A percentile compares a stretch with the other conserved stretches of the same genome.
phyloP scores from a whole-genome alignment of 345 rosid genomes.

The Gossypium arboreum region DNA sequence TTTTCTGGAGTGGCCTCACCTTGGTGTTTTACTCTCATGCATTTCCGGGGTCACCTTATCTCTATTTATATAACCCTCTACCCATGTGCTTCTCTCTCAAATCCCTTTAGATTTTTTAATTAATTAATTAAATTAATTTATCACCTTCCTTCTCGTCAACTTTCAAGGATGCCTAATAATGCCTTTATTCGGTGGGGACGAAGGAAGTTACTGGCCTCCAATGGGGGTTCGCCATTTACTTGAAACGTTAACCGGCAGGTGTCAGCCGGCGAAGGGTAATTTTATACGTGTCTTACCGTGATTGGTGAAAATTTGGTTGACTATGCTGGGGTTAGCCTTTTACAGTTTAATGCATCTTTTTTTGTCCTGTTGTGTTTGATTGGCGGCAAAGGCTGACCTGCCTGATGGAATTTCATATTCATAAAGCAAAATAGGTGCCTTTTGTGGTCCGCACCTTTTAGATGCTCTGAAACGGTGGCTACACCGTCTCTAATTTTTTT shows the following conservation, averaged over 20 bases:
- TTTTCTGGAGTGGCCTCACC: constrained; percentile 19
- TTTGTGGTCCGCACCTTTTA: too few species aligned
- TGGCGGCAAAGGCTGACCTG: not conserved
- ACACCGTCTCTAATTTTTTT: too few species aligned
- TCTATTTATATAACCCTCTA: constrained; percentile 37
- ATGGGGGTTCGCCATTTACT: not conserved
- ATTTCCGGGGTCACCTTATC: constrained; percentile 19
- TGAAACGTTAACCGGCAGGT: constrained; percentile 16
- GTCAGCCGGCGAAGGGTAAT: not conserved
- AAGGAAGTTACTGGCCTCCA: constrained; percentile 4
- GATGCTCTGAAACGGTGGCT: too few species aligned
- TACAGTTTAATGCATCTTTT: constrained; percentile 15
- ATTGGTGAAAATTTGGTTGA: constrained; percentile 14
- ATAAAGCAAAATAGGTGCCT: too few species aligned
- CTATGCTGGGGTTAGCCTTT: not conserved
- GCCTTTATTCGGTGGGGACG: constrained; percentile 14
- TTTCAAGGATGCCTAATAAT: constrained; percentile 12
- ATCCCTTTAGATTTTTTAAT: not conserved
- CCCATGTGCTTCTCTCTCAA: not conserved
- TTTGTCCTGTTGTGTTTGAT: constrained; percentile 20
- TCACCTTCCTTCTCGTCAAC: constrained; percentile 13
- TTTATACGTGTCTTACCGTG: not conserved
- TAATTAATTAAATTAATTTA: not conserved
- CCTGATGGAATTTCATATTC: too few species aligned
- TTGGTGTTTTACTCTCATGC: constrained; percentile 35